Evolutionary conservation across 352 stramenopile species (phyloP).

Genomic region (Globisporangium paroecandrum): DNA sequence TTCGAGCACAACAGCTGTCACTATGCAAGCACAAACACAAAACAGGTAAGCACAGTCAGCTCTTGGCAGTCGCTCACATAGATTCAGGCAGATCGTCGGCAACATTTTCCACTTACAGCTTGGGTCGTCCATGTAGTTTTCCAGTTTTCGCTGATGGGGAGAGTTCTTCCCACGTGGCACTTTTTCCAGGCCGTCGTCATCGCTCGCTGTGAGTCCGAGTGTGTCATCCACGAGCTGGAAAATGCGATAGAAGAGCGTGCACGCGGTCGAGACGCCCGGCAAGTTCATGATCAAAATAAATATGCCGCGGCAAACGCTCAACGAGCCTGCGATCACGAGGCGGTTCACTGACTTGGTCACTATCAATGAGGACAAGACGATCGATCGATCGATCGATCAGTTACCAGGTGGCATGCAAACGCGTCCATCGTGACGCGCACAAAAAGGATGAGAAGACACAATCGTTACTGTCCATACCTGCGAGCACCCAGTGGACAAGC

Average conservation of each 20-base stretch:
- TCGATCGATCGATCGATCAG: conserved; percentile 2
- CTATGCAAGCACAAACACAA: conserved; percentile 19
- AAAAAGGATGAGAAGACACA: background rate
- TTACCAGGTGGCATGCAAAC: background rate
- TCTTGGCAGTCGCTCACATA: background rate
- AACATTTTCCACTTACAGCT: conserved; percentile 40
- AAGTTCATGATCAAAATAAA: conserved; percentile 78
- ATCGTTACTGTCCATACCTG: conserved; percentile 20
- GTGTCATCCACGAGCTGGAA: conserved; percentile 71
- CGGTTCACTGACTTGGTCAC: conserved; percentile 59
- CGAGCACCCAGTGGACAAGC: conserved; percentile 66
- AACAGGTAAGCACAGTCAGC: conserved; percentile 9
- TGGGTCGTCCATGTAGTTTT: conserved; percentile 62
- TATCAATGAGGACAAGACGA: conserved; percentile 1
- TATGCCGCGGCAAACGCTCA: conserved; percentile 62
- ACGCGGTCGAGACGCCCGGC: conserved; percentile 63
- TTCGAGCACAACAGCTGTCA: conserved; percentile 82
- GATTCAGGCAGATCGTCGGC: background rate
- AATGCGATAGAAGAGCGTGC: conserved; percentile 63
- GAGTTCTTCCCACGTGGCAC: conserved; percentile 13
- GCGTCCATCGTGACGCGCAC: background rate
- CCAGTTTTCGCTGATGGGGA: conserved; percentile 24
- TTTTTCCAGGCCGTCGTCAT: conserved; percentile 36
- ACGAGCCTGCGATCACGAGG: conserved; percentile 39
- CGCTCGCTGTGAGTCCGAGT: conserved; percentile 30